Evolutionary conservation across 129 eudicot genomes (phyloP).

Genomic region (Solidago caesia): DNA sequence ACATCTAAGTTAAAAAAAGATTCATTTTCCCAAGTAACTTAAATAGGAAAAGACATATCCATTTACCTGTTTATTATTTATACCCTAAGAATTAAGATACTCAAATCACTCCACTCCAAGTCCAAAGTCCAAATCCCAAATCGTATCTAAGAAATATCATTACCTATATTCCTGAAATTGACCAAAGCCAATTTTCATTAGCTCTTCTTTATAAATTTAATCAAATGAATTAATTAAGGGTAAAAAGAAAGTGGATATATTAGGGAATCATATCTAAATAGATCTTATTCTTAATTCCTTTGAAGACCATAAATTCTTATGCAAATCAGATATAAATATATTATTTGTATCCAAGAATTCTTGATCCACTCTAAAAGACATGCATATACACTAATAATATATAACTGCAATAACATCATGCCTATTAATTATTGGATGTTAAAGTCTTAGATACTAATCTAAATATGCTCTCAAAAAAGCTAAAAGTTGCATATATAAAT

Average conservation of each 20-base stretch:
- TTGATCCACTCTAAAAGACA: constrained; percentile 18
- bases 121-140: constrained; percentile 4
- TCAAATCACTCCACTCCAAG: too few relatives aligned
- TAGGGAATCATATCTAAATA: constrained; percentile 35
- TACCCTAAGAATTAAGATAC: too few relatives aligned
- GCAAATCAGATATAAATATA: constrained; percentile 19
- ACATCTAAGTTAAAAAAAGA: too few relatives aligned
- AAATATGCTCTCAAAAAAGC: constrained; percentile 15
- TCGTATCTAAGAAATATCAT: too few relatives aligned
- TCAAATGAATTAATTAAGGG: constrained; percentile 7
- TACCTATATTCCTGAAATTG: background rate
- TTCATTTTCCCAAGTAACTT: too few relatives aligned
- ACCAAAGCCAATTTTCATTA: background rate
- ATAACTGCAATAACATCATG: background rate
- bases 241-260: constrained; percentile 11
- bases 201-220: constrained; percentile 4
- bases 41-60: too few relatives aligned
- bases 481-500: background rate
- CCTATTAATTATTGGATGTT: background rate
- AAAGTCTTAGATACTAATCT: background rate
- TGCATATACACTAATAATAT: constrained; percentile 11
- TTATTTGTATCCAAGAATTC: constrained; percentile 9
- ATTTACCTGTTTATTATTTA: too few relatives aligned
- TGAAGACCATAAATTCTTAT: constrained; percentile 16
- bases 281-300: constrained; percentile 35